Evolutionary conservation across 2,329 filamentous ascomycete species (phyloP), one percentile per base, ranked within the genome.

Genomic region (Colletotrichum sp.): DNA sequence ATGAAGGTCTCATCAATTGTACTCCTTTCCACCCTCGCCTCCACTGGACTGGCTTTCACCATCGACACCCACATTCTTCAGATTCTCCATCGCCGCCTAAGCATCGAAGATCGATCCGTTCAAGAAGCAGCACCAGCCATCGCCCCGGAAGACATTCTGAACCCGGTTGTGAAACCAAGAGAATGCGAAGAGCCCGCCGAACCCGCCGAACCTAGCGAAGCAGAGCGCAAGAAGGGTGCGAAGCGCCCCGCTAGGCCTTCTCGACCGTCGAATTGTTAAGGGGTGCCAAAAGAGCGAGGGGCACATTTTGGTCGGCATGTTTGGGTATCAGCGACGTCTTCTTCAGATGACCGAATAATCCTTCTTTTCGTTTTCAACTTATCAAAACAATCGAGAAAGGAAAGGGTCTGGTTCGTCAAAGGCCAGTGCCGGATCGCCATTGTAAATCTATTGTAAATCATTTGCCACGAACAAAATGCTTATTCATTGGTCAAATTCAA

Each of bases 131-230:
- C 30, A 21, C 15, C 30, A 21, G 62, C 44, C 5, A 28, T 64
- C 6, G 57, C 57, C 10, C 44, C 49, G 13, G 32, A 32, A 39
- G 69, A 71, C 30, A 49, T 66, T 10, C 7, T 66, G 28, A 66
- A 66, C 30, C 24, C 60, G 7, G 18, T 30, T 9, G 52, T 72
- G 21, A 52, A 26, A 2, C 52, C 70, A 9, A 66, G 63, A 44
- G 70, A 72, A 13, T 72, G 70, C 52, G 30, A 71, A 34, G 70
- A 72, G 52, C 70, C 70, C 9, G 63, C 63, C 7, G 70, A 72
- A 15, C 70, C 63, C 18, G 63, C 59, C 9, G 63, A 72, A 24
- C 63, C 70, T 7, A 72, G 70, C 26, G 70, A 72, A 34, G 70
- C 34, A 8, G 52, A 72, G 52, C 52, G 70, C n/a, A 73, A 30